Evolutionary conservation across 73 alveolate genomes (phyloP), one percentile per base, ranked within the genome.

Genomic region (Stentor coeruleus): DNA sequence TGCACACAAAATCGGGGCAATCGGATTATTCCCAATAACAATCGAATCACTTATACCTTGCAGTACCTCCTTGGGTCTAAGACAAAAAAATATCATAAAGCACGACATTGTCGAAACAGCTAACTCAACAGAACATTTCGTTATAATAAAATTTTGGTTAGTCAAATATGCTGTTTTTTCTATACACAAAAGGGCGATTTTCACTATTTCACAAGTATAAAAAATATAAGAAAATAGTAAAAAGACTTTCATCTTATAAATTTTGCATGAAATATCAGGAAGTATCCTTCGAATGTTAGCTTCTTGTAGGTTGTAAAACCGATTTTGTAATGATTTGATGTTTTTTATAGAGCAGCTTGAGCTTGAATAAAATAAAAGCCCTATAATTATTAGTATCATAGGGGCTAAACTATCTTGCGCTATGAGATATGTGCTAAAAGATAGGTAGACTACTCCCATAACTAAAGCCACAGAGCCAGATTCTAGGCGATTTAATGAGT

Each of bases 401-500:
- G 37, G 37, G n/a, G 79, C n/a, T 1, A 66, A 20, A 20, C 33
- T 40, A 20, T 14, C 39, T 31, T 14, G 83, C 72, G 15, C 77
- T 75, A 75, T 75, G 28, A 39, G 14, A 75, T 75, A 75, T n/a
- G 83, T 66, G 39, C 83, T 75, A n/a, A 75, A 37, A 2, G 40
- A 75, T 15, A 75, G 72, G 3, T 75, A 75, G 39, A 35, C 77
- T 75, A 75, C 15, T 20, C 83, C 83, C 83, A 75, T 75, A 0
- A 35, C 58, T 20, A 37, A 37, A 1, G 72, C 59, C 26, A 75
- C 38, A n/a, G 38, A 15, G 0, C 80, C 39, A n/a, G 39, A 20
- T 37, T 75, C 83, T 37, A 3, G 20, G 33, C 83, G 33, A 38
- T 38, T 35, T 20, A 75, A 39, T 14, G 28, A 15, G 1, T 75